phyloP scores from a whole-genome alignment of 1,139 yeast species.

The Yamadazyma triangularis region DNA sequence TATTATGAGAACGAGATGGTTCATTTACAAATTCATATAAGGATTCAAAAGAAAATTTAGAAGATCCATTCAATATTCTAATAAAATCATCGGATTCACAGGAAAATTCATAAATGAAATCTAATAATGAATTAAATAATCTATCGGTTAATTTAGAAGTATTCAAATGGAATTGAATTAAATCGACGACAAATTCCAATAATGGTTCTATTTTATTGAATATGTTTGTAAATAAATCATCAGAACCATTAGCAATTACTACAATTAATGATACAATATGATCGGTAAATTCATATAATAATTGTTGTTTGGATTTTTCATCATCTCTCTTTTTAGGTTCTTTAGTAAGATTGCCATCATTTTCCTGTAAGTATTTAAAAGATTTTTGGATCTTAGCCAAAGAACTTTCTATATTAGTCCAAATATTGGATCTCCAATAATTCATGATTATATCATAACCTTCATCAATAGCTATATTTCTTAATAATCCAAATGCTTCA shows the following conservation, averaged over 20 bases:
- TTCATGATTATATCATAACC: slow-evolving; percentile 80
- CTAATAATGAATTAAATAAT: slow-evolving; percentile 51
- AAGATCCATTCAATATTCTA: slow-evolving; percentile 16
- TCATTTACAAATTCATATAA: slow-evolving; percentile 10
- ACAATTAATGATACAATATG: slow-evolving; percentile 67
- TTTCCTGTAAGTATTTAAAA: slow-evolving; percentile 36
- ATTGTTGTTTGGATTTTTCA: slow-evolving; percentile 39
- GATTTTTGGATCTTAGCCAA: slow-evolving; percentile 48
- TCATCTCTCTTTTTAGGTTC: slow-evolving; percentile 20
- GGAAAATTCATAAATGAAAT: slow-evolving; percentile 62
- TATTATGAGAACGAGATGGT: slow-evolving; percentile 23
- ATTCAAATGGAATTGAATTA: slow-evolving; percentile 30
- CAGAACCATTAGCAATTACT: slow-evolving; percentile 63
- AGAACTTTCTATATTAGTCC: slow-evolving; percentile 54
- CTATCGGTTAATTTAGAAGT: slow-evolving; percentile 29
- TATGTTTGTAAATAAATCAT: slow-evolving; percentile 53
- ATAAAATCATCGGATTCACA: slow-evolving; percentile 61
- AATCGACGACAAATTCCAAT: slow-evolving; percentile 37
- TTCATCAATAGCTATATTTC: slow-evolving; percentile 79
- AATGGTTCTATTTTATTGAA: slow-evolving; percentile 37
- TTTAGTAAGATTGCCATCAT: slow-evolving; percentile 7
- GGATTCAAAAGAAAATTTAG: slow-evolving; percentile 7
- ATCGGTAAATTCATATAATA: slow-evolving; percentile 66
- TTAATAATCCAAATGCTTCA: slow-evolving; percentile 73
- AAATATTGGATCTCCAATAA: slow-evolving; percentile 74